Conservation (phyloP, 2,329 filamentous ascomycete species). For the Trichoderma guizhouense region DNA sequence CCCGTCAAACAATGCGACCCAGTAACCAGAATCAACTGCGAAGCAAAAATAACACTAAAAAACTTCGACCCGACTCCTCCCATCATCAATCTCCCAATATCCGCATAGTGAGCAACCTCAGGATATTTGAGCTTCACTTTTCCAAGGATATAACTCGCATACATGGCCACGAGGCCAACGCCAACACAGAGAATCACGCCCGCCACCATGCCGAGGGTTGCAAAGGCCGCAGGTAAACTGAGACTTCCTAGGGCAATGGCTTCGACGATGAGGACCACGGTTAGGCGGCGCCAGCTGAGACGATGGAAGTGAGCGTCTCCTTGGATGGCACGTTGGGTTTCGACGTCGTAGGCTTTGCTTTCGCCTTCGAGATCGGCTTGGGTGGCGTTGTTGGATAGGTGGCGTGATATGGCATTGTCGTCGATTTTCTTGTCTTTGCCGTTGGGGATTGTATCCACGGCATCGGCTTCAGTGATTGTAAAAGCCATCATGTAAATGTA, state of each 20-base stretch:
- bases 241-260: slow-evolving; percentile 54
- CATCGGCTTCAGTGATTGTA: not conserved
- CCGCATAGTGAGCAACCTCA: slow-evolving; percentile 62
- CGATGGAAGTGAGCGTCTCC: slow-evolving; percentile 49
- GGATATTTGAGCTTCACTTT: slow-evolving; percentile 50
- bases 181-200: slow-evolving; percentile 42
- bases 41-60: slow-evolving; percentile 56
- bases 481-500: not conserved
- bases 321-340: not conserved
- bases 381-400: not conserved
- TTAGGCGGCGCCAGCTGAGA: slow-evolving; percentile 56
- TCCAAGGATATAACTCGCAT: slow-evolving; percentile 46
- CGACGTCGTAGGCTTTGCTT: not conserved
- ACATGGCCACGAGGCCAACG: slow-evolving; percentile 46
- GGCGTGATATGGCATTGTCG: not conserved
- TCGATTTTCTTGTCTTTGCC: not conserved
- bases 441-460: not conserved
- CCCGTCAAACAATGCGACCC: slow-evolving; percentile 69
- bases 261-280: slow-evolving; percentile 54
- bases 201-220: slow-evolving; percentile 53
- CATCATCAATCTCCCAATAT: slow-evolving; percentile 60
- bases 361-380: not conserved
- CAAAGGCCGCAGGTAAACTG: slow-evolving; percentile 50
- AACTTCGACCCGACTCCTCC: slow-evolving; percentile 61
- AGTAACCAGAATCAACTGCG: slow-evolving; percentile 67